Percentiles rank a stretch among this genome's conserved stretches.
Conservation (phyloP, 2,329 filamentous ascomycete species). For the Penicillium sumatraense region DNA sequence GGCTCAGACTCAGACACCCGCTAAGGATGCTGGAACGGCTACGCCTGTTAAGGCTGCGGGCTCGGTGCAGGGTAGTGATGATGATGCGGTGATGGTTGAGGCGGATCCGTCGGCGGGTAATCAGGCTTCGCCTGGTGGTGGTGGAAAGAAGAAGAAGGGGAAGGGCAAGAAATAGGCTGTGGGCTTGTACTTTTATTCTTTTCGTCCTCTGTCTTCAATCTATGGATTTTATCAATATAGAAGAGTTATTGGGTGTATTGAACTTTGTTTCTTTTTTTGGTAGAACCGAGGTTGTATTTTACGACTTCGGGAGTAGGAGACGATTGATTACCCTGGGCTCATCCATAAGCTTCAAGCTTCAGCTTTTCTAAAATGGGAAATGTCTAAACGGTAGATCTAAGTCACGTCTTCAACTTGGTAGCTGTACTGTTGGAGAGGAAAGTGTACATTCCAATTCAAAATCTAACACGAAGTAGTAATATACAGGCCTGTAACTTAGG, state of each 20-base stretch:
- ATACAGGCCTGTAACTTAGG: constrained; percentile 11
- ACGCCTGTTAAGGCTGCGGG: constrained; percentile 42
- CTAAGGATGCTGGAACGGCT: constrained; percentile 26
- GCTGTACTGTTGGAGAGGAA: background rate
- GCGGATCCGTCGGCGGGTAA: constrained; percentile 50
- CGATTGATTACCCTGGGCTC: background rate
- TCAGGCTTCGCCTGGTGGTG: constrained; percentile 21
- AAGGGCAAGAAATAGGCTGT: constrained; percentile 51
- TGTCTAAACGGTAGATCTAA: too few relatives aligned
- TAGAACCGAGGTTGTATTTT: background rate
- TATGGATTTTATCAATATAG: background rate
- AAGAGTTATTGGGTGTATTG: background rate
- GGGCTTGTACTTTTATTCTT: constrained; percentile 16
- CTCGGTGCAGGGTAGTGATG: constrained; percentile 58
- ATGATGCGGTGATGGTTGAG: constrained; percentile 80
- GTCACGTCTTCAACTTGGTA: too few relatives aligned
- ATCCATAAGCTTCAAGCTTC: too few relatives aligned
- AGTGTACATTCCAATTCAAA: constrained; percentile 12
- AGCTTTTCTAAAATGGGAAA: too few relatives aligned
- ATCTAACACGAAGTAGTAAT: constrained; percentile 13
- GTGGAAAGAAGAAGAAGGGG: constrained; percentile 44
- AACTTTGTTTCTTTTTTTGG: constrained; percentile 6
- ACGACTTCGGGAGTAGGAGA: background rate
- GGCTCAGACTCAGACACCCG: constrained; percentile 6
- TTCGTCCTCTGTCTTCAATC: background rate